Evolutionary conservation across 495 filamentous ascomycete genomes (phyloP), one percentile per base, ranked within the genome.

Genomic region (Aspergillus affinis): DNA sequence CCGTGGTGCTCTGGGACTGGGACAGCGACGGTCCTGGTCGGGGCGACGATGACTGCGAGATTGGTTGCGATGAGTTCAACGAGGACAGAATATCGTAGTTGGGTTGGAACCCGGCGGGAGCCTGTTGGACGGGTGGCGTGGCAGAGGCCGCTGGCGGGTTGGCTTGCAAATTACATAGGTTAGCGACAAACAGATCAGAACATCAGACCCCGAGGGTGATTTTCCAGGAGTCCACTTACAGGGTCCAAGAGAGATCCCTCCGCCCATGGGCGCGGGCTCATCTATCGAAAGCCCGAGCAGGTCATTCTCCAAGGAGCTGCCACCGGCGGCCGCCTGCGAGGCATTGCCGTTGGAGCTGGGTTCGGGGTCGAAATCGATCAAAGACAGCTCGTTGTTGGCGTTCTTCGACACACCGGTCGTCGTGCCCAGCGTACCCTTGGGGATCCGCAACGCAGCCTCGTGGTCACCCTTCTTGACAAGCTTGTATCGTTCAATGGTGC

Each of bases 401-500:
- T 87, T 90, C 68, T 88, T 90, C 13, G 84, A 83, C 7, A 90
- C 86, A 0, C 88, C 88, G 4, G 87, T 87, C 13, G 82, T 85
- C 3, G 83, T 86, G 9, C 91, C 84, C 21, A 93, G 80, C 10
- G 88, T 92, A n/a, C 92, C 92, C 69, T 88, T 86, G 3, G 90
- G 90, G 51, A 97, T 89, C 69, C 82, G 88, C 20, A 85, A 85
- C n/a, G 94, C 94, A 17, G 82, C 93, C 65, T 95, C 90, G 36
- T 96, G 68, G 71, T 98, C 93, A 20, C 94, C 94, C 74, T 91
- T 94, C 80, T 93, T 98, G 60, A 96, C 83, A 48, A 97, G 78
- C 77, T 89, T 95, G 69, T 98, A 98, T 63, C 95, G 78, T 74
- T 97, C 92, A 55, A 98, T 89, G 1, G 94, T 98, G 58, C 93